Percentiles rank a stretch among this genome's conserved stretches.
phyloP scores from a whole-genome alignment of 2,329 filamentous ascomycete genomes.

The Waltergamsia citrina region DNA sequence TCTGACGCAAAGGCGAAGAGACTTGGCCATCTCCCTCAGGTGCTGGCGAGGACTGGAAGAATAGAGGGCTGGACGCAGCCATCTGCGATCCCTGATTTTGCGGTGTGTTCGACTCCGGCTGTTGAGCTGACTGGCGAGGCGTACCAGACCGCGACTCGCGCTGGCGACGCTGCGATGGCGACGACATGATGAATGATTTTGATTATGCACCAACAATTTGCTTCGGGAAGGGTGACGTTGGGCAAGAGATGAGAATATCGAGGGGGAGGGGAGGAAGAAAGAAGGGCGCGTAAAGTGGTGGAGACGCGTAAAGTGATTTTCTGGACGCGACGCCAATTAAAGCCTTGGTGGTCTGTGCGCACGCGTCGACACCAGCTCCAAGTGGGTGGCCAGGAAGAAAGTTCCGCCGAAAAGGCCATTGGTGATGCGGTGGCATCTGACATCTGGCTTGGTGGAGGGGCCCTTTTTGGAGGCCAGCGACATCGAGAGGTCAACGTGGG shows the following conservation, averaged over 20 bases:
- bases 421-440: constrained; percentile 6
- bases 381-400: constrained; percentile 11
- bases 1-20: constrained; percentile 47
- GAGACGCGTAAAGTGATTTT: constrained; percentile 31
- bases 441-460: constrained; percentile 16
- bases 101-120: constrained; percentile 29
- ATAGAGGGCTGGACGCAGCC: constrained; percentile 67
- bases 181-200: constrained; percentile 25
- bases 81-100: constrained; percentile 38
- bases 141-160: constrained; percentile 42
- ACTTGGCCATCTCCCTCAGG: constrained; percentile 18
- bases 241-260: constrained; percentile 3
- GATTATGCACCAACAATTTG: not conserved
- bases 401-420: constrained; percentile 13
- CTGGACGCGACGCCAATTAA: constrained; percentile 8
- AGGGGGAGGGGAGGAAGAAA: constrained; percentile 5
- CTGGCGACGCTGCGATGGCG: constrained; percentile 34
- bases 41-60: constrained; percentile 50
- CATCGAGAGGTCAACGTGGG: not conserved
- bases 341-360: constrained; percentile 12
- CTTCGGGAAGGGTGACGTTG: constrained; percentile 4
- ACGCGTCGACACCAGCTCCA: constrained; percentile 9
- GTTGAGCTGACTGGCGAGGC: constrained; percentile 31
- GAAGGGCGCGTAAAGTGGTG: constrained; percentile 15
- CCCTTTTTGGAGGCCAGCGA: constrained; percentile 7